phyloP scores from a whole-genome alignment of 345 rosid genomes.

The Citrus sp. region DNA sequence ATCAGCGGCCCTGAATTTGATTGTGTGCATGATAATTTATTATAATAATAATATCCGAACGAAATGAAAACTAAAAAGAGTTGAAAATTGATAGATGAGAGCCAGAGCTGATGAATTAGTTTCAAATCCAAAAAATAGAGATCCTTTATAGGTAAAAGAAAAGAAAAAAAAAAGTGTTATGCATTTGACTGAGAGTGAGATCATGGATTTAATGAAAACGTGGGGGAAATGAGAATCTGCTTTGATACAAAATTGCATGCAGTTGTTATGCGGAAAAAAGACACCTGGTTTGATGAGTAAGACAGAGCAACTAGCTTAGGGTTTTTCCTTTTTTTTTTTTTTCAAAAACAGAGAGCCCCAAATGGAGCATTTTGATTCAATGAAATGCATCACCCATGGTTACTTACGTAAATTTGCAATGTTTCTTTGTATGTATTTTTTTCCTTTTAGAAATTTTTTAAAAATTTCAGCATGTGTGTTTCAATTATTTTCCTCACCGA shows the following conservation, averaged over 20 bases:
- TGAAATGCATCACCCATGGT: too few relatives aligned
- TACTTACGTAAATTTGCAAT: too few relatives aligned
- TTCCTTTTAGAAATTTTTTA: too few relatives aligned
- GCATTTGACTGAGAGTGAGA: neutral
- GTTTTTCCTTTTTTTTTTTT: too few relatives aligned
- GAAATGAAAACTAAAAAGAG: neutral
- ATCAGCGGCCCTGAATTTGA: neutral
- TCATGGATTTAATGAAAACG: neutral
- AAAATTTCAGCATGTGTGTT: too few relatives aligned
- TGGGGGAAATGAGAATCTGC: neutral
- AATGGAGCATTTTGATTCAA: neutral
- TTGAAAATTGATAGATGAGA: neutral
- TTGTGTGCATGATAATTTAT: neutral
- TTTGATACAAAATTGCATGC: conserved; percentile 1
- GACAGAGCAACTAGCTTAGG: neutral
- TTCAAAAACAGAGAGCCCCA: neutral
- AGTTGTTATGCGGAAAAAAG: neutral
- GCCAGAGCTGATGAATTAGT: too few relatives aligned
- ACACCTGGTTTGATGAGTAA: neutral
- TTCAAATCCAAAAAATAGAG: too few relatives aligned
- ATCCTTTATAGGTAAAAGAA: too few relatives aligned
- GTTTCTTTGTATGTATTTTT: too few relatives aligned
- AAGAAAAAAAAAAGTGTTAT: too few relatives aligned
- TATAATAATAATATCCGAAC: too few relatives aligned
- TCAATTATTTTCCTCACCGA: too few relatives aligned